Evolutionary conservation across 2,329 filamentous ascomycete genomes (phyloP).

Genomic region (Aphanocladium album): DNA sequence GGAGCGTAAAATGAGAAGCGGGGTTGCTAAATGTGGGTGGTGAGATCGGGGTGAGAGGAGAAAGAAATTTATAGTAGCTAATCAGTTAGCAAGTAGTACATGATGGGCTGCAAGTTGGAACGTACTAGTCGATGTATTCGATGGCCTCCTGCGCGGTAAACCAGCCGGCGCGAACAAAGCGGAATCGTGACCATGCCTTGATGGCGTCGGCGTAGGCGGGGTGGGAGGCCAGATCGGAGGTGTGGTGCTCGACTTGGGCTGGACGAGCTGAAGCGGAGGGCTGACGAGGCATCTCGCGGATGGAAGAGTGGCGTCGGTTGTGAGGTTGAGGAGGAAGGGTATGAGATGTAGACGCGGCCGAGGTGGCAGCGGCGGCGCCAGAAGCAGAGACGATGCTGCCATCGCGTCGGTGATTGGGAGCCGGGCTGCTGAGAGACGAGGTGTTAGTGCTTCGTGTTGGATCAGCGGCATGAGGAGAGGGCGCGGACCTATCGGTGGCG

Average conservation of each 20-base stretch:
- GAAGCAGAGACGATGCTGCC: slow-evolving; percentile 24
- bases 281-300: slow-evolving; percentile 15
- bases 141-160: slow-evolving; percentile 92
- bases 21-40: slow-evolving; percentile 84
- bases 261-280: slow-evolving; percentile 15
- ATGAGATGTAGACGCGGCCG: slow-evolving; percentile 14
- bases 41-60: slow-evolving; percentile 88
- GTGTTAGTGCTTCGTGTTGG: slow-evolving; percentile 4
- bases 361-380: slow-evolving; percentile 12
- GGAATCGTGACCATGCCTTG: slow-evolving; percentile 83
- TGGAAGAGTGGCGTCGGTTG: slow-evolving; percentile 8
- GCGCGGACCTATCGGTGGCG: slow-evolving; percentile 56
- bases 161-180: slow-evolving; percentile 96
- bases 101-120: slow-evolving; percentile 13
- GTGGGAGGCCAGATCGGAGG: slow-evolving; percentile 41
- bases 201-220: slow-evolving; percentile 64
- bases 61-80: slow-evolving; percentile 86
- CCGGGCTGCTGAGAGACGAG: neutral
- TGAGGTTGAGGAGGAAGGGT: slow-evolving; percentile 4
- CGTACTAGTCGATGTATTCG: slow-evolving; percentile 86
- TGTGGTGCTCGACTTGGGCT: slow-evolving; percentile 44
- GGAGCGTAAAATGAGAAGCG: slow-evolving; percentile 70
- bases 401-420: slow-evolving; percentile 24
- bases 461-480: slow-evolving; percentile 15
- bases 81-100: neutral